Percentiles rank a stretch among this genome's conserved stretches.
These are phyloP conservation scores for Phytophthora idaei DNA, from an alignment of 352 stramenopile species.

Conservation along the genomic window DNA sequence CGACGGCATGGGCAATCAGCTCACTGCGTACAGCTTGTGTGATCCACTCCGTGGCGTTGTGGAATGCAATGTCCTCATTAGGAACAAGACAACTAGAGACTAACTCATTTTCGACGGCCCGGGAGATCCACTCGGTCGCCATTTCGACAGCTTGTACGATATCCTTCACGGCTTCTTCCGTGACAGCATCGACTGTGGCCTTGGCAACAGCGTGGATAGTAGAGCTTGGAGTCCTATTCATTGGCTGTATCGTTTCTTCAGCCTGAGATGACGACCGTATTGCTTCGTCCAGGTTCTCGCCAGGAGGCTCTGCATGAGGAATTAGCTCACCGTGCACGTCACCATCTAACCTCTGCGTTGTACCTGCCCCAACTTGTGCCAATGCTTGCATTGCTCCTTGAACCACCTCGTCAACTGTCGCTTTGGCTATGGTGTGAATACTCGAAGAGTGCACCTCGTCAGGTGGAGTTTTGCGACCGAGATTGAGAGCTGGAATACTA, in stretches of 20 bases:
- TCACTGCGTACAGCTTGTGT: constrained; percentile 12
- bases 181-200: constrained; percentile 18
- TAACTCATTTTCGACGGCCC: constrained; percentile 15
- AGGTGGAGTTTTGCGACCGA: neutral
- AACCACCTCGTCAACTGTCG: too few species aligned
- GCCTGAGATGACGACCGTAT: neutral
- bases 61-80: constrained; percentile 4
- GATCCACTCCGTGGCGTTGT: constrained; percentile 5
- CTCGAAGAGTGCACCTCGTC: too few species aligned
- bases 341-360: too few species aligned
- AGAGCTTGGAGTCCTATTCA: constrained; percentile 4
- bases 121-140: constrained; percentile 10
- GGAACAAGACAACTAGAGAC: constrained; percentile 9
- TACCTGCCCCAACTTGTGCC: too few species aligned
- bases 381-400: too few species aligned
- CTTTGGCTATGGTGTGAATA: too few species aligned
- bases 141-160: constrained; percentile 15
- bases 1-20: constrained; percentile 5
- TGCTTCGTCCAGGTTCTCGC: neutral
- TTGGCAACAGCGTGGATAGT: constrained; percentile 25
- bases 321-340: too few species aligned
- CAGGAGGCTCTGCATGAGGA: too few species aligned
- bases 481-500: neutral
- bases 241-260: neutral
- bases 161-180: constrained; percentile 15